Base-by-base conservation (phyloP, 768 basidiomycete genomes). In the Lactarius indigo region DNA sequence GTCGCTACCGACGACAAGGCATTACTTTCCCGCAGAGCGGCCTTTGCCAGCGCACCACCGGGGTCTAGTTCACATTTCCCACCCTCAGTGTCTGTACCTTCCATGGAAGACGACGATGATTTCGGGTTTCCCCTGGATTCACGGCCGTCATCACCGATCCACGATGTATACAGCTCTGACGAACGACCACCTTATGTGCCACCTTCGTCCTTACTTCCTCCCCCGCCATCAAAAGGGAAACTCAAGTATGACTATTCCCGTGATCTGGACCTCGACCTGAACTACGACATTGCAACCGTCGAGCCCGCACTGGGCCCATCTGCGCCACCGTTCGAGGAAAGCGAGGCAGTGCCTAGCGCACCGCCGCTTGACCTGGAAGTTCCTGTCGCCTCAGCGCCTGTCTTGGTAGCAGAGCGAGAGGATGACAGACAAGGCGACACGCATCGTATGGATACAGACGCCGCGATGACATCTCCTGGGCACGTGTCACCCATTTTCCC, bases 1-100 rank as follows among this genome's bases (percentile, higher is more conserved):
- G 72, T 79, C 26, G 78, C 78, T 17, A 77, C 77, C 3, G 78
- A 79, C 63, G 78, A 79, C 66, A 79, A 79, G 69, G 70, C 70
- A 3, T 31, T 76, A 18, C 72, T 79, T 5, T 75, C 76, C n/a
- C 74, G 69, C 26, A 71, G 77, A 71, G 74, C 72, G 5, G 66
- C 70, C 7, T 41, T 76, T 52, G 74, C 61, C 52, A 73, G 72
- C 39, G 65, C 68, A 26, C 56, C 65, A 13, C 39, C 8, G 20
- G 65, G 5, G n/a, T 7, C 35, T 3, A 31, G 23, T 18, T 23
- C 57, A 30, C 47, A 39, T 5, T 8, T 54, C 23, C 42, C 61
- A 42, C 65, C 50, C 13, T 28, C 50, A 20, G 56, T 28, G 13
- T 59, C 52, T 7, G 64, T 70, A 1, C 70, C 69, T 39, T 56